Conservation (phyloP, 2,329 filamentous ascomycete genomes). For the Helotiales sp. region DNA sequence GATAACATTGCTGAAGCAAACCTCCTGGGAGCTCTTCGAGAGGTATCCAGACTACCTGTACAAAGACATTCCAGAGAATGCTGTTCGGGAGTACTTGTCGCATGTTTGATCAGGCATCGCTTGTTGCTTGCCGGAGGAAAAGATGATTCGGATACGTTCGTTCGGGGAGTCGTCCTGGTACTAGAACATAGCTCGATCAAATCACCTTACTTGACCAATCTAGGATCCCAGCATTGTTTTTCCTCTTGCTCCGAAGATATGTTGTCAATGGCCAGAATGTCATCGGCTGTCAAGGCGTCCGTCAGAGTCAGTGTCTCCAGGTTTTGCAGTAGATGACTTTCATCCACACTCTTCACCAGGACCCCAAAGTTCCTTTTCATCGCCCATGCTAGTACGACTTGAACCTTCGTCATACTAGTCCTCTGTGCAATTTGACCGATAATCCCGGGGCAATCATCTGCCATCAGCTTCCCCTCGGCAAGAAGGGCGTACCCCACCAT, state of each 20-base stretch:
- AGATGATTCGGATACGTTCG: not conserved
- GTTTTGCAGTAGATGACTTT: slow-evolving; percentile 18
- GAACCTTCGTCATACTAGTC: slow-evolving; percentile 17
- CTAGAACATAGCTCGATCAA: not conserved
- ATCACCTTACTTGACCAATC: slow-evolving; percentile 20
- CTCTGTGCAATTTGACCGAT: slow-evolving; percentile 24
- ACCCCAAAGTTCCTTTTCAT: slow-evolving; percentile 25
- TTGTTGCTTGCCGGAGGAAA: too few relatives aligned
- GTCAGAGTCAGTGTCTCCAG: not conserved
- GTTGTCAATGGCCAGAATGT: slow-evolving; percentile 23
- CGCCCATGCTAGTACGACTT: slow-evolving; percentile 29
- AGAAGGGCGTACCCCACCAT: slow-evolving; percentile 33
- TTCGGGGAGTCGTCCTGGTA: not conserved
- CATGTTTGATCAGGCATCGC: slow-evolving; percentile 1
- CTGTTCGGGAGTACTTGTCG: slow-evolving; percentile 5
- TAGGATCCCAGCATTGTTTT: slow-evolving; percentile 34
- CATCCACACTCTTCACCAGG: slow-evolving; percentile 25
- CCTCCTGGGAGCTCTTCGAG: slow-evolving; percentile 27
- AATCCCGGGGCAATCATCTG: slow-evolving; percentile 11
- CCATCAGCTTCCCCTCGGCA: slow-evolving; percentile 31
- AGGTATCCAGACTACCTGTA: slow-evolving; percentile 22
- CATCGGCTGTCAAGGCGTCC: slow-evolving; percentile 19
- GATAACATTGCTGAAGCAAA: slow-evolving; percentile 26
- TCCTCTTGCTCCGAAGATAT: slow-evolving; percentile 24
- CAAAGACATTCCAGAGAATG: slow-evolving; percentile 25